Evolutionary conservation across 2,329 filamentous ascomycete species (phyloP), one percentile per base, ranked within the genome.

Genomic region (Ophiostoma populinum): DNA sequence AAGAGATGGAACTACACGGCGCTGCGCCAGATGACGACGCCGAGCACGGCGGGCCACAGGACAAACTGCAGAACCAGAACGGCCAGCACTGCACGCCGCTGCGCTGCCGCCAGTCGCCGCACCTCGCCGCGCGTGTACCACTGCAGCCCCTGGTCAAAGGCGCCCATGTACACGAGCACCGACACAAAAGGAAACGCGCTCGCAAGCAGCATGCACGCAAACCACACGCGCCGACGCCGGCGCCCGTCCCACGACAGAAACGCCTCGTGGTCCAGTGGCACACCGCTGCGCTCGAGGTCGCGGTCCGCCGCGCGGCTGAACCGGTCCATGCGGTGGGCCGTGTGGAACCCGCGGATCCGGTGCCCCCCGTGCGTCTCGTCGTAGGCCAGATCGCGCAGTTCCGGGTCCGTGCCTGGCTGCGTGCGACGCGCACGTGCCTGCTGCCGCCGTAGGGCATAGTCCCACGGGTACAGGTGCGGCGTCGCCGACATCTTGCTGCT

Each of bases 121-220:
- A 58, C 54, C 44, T 65, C 56, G 6, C 65, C 64, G 2, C 53
- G 48, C 0, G 63, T 65, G 35, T 56, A 58, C 63, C 63, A 69
- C 6, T 55, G 55, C 19, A 69, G 54, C 0, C 56, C 55, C 1
- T 52, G 49, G 42, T 65, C 56, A 30, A 67, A 59, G 10, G 49
- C 53, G 9, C 63, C 62, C 8, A 46, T 51, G 18, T 65, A 52
- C 1, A 60, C 58, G 7, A 67, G 44, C 1, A 63, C 39, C 0
- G 61, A 57, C 8, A 63, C 47, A 32, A 68, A 60, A 0, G 65
- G 65, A n/a, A 69, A 54, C 26, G 39, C 36, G 13, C 57, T 58
- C 27, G 63, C 31, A 1, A 49, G 20, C 29, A 57, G 45, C 40
- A 65, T 55, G 10, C 47, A 28, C 7, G 49, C 43, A 42, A 65